A percentile compares a stretch with the other conserved stretches of the same genome.
These are phyloP conservation scores for Austroboletus sp. DNA, from an alignment of 1,284 basidiomycete genomes.

Conservation along the genomic window DNA sequence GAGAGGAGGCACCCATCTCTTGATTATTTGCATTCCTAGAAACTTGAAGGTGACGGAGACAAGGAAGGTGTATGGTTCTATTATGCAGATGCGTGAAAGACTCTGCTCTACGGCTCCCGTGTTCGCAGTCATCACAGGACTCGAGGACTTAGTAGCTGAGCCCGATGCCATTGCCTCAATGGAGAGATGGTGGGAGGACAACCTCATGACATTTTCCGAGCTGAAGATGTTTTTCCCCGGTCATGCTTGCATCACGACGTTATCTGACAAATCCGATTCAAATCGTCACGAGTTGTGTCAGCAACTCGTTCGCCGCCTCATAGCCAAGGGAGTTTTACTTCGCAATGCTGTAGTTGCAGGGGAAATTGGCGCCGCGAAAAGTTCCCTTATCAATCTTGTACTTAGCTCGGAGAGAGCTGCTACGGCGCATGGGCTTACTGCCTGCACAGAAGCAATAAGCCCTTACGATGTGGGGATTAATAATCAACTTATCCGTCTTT, in stretches of 20 bases:
- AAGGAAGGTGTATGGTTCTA: no score
- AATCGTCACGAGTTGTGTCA: slow-evolving; percentile 19
- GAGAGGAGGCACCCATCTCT: no score
- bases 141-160: no score
- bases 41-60: no score
- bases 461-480: slow-evolving; percentile 17
- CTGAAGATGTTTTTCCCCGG: slow-evolving; percentile 22
- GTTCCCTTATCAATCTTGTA: slow-evolving; percentile 27
- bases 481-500: slow-evolving; percentile 17
- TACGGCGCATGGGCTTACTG: slow-evolving; percentile 19
- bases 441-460: slow-evolving; percentile 14
- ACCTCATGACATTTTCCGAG: slow-evolving; percentile 12
- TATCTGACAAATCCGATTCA: slow-evolving; percentile 25
- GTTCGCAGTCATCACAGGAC: no score
- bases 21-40: no score
- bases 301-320: slow-evolving; percentile 16
- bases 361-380: slow-evolving; percentile 29
- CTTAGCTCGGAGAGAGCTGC: slow-evolving; percentile 15
- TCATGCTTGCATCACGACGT: slow-evolving; percentile 31
- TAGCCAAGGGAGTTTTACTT: slow-evolving; percentile 20
- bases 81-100: no score
- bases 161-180: no score
- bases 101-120: no score
- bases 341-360: slow-evolving; percentile 27
- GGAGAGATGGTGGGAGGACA: slow-evolving; percentile 6